A percentile compares a stretch with the other conserved stretches of the same genome.
Conservation (phyloP, 2,329 filamentous ascomycete genomes). For the Stylonectria norvegica region DNA sequence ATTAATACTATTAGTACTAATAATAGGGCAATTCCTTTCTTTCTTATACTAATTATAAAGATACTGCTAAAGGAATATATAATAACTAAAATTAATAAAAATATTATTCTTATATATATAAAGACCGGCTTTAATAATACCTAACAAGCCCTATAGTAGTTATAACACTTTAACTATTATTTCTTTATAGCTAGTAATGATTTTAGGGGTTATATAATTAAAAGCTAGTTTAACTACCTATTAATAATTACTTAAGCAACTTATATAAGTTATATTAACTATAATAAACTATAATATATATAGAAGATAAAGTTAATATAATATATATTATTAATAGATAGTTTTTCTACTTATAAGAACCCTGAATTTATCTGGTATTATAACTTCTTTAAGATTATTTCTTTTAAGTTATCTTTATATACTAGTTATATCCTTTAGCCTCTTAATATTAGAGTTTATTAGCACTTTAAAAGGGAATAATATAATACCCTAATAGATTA, state of each 20-base stretch:
- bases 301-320: not conserved
- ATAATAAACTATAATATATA: not conserved
- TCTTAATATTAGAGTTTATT: not conserved
- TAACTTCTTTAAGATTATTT: not conserved
- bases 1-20: not conserved
- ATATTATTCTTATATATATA: not conserved
- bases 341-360: not conserved
- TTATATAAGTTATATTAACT: not conserved
- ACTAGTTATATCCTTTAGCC: not conserved
- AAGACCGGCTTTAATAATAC: too few species aligned
- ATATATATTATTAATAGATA: not conserved
- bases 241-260: not conserved
- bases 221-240: not conserved
- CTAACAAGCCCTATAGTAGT: not conserved
- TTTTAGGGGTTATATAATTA: not conserved
- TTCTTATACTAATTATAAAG: not conserved
- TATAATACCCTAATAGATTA: not conserved
- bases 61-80: not conserved
- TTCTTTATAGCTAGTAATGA: not conserved
- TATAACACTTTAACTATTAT: not conserved
- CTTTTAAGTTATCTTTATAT: not conserved
- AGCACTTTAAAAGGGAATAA: not conserved
- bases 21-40: not conserved
- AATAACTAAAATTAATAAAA: not conserved
- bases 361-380: not conserved